phyloP scores from a whole-genome alignment of 306 rosid genomes.

The Cicer judaicum region DNA sequence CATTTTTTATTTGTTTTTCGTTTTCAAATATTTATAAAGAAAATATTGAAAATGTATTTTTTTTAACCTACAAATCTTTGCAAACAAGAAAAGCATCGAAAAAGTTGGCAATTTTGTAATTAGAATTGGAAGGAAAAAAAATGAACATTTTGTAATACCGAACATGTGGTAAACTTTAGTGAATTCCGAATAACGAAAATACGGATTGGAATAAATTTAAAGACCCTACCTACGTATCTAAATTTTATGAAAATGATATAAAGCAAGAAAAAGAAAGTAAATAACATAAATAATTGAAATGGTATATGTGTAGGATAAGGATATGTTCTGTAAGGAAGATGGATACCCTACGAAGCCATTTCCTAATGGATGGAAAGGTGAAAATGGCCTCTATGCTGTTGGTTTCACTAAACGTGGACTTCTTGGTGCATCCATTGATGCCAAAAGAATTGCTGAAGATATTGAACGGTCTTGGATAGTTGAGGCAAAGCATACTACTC shows the following conservation, averaged over 20 bases:
- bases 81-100: no score
- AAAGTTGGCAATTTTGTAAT: no score
- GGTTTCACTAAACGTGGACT: conserved; percentile 91
- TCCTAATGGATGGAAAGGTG: conserved; percentile 92
- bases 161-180: not conserved
- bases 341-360: conserved; percentile 70
- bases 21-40: no score
- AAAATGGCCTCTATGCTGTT: conserved; percentile 76
- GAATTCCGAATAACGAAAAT: not conserved
- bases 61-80: no score
- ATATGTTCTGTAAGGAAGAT: conserved; percentile 73
- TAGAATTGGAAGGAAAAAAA: no score
- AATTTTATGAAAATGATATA: conserved; percentile 20
- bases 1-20: no score
- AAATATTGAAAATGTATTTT: no score
- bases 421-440: conserved; percentile 84
- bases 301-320: conserved; percentile 58
- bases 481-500: conserved; percentile 57
- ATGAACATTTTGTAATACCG: no score
- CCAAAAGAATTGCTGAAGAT: conserved; percentile 72
- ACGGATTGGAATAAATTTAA: conserved; percentile 25
- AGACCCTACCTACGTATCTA: not conserved
- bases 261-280: not conserved
- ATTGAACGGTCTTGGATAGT: conserved; percentile 70
- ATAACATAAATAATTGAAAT: not conserved